A percentile compares a stretch with the other conserved stretches of the same genome.
These are phyloP conservation scores for Penicillium flavigenum DNA, from an alignment of 495 filamentous ascomycete species.

Conservation along the genomic window DNA sequence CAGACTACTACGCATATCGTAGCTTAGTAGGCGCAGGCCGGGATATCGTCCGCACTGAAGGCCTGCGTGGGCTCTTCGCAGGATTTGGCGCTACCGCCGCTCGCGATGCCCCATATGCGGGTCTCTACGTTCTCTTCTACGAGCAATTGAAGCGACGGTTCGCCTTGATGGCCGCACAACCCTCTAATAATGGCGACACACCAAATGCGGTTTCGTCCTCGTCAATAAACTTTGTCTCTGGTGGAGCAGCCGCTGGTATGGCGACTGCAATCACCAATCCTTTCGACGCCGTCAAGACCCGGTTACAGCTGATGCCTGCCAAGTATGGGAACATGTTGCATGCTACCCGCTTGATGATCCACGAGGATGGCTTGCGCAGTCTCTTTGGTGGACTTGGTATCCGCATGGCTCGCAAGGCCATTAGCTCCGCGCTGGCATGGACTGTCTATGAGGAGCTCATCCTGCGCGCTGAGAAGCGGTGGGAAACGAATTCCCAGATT, in stretches of 20 bases:
- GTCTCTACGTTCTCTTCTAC: constrained; percentile 92
- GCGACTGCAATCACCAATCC: constrained; percentile 91
- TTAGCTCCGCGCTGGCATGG: constrained; percentile 92
- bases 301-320: constrained; percentile 84
- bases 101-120: constrained; percentile 92
- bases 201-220: constrained; percentile 49
- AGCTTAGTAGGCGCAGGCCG: constrained; percentile 68
- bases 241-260: constrained; percentile 72
- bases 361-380: constrained; percentile 75
- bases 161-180: constrained; percentile 30
- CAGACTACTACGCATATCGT: constrained; percentile 77
- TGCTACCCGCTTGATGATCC: constrained; percentile 71
- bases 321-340: constrained; percentile 84
- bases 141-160: constrained; percentile 79
- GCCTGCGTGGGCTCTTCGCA: constrained; percentile 81
- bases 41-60: constrained; percentile 74
- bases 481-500: constrained; percentile 41
- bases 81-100: constrained; percentile 94
- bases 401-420: constrained; percentile 85
- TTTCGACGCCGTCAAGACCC: constrained; percentile 94
- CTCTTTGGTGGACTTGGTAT: constrained; percentile 86
- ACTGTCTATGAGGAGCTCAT: constrained; percentile 95
- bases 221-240: constrained; percentile 80
- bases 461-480: constrained; percentile 65
- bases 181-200: constrained; percentile 16